Evolutionary conservation across 768 basidiomycete species (phyloP), one percentile per base, ranked within the genome.

Genomic region (Tephrocybe sp.): DNA sequence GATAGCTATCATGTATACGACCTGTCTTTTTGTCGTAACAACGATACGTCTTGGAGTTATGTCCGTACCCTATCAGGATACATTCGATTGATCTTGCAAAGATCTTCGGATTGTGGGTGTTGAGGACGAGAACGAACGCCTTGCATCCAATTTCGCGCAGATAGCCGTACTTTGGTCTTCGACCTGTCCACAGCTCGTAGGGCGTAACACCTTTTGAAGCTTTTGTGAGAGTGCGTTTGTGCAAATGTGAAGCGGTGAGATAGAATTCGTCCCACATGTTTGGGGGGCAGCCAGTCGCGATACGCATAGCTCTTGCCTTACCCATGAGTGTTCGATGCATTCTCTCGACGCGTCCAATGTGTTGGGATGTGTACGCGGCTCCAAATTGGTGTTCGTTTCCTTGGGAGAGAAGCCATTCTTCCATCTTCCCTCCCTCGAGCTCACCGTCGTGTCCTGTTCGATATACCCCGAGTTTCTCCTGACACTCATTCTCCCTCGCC

Each of bases 51-150:
- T 71, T 71, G 1, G 67, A 61, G 15, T 61, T 58, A 0, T 48
- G 31, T 1, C 60, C 55, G 47, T 73, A 75, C 1, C 74, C 69
- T 43, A 75, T 61, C 27, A 72, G 69, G 1, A 69, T 48, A 47
- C 74, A 74, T 56, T 70, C 66, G 23, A 61, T 27, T 0, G 58
- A 59, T 3, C 49, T 48, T 12, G 55, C 54, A 37, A 45, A 60
- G 24, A 66, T 57, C 29, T 64, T 64, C 0, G 62, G 60, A 23
- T 64, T 58, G 37, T 68, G 61, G n/a, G 64, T 53, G 42, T 69
- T 65, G 33, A 60, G 66, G 5, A 68, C 57, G 18, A 66, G 64
- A 25, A 67, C 67, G 47, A 67, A 71, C 4, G 65, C 66, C 9
- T 45, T 29, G 45, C 67, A 70, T 3, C 72, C 69, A 18, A 69